phyloP scores from a whole-genome alignment of 768 basidiomycete genomes.

The Arthromyces matolae region DNA sequence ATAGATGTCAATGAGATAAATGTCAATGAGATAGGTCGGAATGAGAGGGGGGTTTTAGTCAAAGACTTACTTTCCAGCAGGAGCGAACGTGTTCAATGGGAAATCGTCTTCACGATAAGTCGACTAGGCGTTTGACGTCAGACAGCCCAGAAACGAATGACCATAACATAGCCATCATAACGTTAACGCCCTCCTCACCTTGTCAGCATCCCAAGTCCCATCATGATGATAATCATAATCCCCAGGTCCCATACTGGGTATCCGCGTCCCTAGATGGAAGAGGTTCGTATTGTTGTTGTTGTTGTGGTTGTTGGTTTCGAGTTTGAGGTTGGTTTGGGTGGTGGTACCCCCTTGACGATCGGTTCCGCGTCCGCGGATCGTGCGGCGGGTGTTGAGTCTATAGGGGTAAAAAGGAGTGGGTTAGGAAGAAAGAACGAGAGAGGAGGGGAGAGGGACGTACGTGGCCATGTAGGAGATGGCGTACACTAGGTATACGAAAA shows the following conservation, averaged over 20 bases:
- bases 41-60: too few relatives aligned
- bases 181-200: too few relatives aligned
- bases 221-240: too few relatives aligned
- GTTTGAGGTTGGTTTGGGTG: too few relatives aligned
- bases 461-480: constrained; percentile 63
- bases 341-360: constrained; percentile 38
- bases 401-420: too few relatives aligned
- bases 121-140: too few relatives aligned
- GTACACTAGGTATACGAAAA: constrained; percentile 41
- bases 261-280: constrained; percentile 46
- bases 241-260: constrained; percentile 36
- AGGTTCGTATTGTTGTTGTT: constrained; percentile 42
- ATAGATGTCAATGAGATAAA: too few relatives aligned
- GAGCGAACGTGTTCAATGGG: constrained; percentile 20
- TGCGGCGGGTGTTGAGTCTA: constrained; percentile 60
- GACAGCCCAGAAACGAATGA: too few relatives aligned
- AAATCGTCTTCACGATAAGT: constrained; percentile 16
- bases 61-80: constrained; percentile 13
- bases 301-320: too few relatives aligned
- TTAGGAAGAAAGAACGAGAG: background rate
- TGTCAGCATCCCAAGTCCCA: constrained; percentile 32
- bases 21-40: too few relatives aligned
- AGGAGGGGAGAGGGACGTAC: constrained; percentile 30
- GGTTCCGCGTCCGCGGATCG: constrained; percentile 51
- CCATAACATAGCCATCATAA: too few relatives aligned